Evolutionary conservation across 331 rosid genomes (phyloP).

Genomic region (Ulmus americana): DNA sequence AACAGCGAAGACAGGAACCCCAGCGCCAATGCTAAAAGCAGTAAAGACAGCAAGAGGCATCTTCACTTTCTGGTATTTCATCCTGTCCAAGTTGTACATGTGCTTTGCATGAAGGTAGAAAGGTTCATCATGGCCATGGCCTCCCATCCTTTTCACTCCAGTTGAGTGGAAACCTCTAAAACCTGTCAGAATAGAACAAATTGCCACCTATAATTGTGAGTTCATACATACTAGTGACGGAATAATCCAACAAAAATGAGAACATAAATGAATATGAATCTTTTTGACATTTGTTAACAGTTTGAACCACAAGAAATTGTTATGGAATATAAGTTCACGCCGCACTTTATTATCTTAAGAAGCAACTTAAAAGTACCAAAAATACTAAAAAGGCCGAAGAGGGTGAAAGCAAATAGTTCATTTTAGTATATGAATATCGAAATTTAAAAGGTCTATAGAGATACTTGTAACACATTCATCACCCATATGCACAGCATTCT

Average conservation of each 20-base stretch:
- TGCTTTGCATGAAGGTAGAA: slow-evolving; percentile 62
- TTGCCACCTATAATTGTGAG: not conserved
- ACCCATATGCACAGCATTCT: not conserved
- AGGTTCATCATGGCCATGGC: slow-evolving; percentile 67
- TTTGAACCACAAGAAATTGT: not conserved
- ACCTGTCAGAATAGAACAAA: slow-evolving; percentile 36
- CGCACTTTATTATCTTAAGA: not conserved
- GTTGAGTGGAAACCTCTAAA: slow-evolving; percentile 58
- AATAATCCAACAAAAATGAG: not conserved
- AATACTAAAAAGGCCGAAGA: not conserved
- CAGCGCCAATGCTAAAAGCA: slow-evolving; percentile 65
- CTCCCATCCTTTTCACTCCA: slow-evolving; percentile 65
- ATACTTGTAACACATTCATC: not conserved
- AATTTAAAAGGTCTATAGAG: not conserved
- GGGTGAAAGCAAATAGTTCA: not conserved
- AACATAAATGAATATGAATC: not conserved
- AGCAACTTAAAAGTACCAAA: not conserved
- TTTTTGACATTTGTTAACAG: not conserved
- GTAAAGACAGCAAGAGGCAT: slow-evolving; percentile 60
- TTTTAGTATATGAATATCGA: not conserved
- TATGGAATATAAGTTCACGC: not conserved
- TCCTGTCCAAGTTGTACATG: slow-evolving; percentile 75
- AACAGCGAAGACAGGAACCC: slow-evolving; percentile 58
- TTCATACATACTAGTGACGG: not conserved
- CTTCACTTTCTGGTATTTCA: slow-evolving; percentile 55